Base-by-base conservation (phyloP, 805 yeast genomes). In the Candida endomychidarum region DNA sequence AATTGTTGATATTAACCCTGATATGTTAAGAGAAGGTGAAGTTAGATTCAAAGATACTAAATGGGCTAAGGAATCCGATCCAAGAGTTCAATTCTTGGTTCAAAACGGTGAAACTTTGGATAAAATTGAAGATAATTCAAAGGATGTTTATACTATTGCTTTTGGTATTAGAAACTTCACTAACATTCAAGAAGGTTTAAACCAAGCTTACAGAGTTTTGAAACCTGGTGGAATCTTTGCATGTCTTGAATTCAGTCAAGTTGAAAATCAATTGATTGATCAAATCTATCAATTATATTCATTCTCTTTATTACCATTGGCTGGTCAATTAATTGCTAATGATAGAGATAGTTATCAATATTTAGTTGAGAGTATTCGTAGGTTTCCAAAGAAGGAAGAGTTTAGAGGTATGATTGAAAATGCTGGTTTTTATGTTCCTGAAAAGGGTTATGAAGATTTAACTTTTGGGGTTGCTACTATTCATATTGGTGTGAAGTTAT, bases 181-280 rank as follows among this genome's bases (percentile, higher is more conserved):
- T 42, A 75, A 93, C 60, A 82, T 93, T 53, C 96, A 90, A 64
- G 89, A 88, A 4, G 99, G 98, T 20, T 74, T 93, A 54, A 75
- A 86, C 52, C 83, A 97, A n/a, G 99, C 99, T 23, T 85, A 91
- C 69, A 78, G 99, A 53, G 96, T 91, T 21, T 77, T 93, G 59
- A 87, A 84, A 63, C 98, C 98, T 9, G 99, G 99, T 55, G 99
- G 99, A 54, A 86, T 93, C 34, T 93, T 93, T 61, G 96, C 96
- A 26, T 90, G 98, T 64, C 73, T 93, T 43, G 99, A 93, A 61
- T 93, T 93, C 57, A 84, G 95, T 40, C 93, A 90, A 59, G 96
- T 93, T 42, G 83, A 84, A 36, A 86, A 88, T 61, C 81, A 84
- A 20, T 56, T 81, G 8, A 68, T 93, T 38, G 91, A 87, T 58